Evolutionary conservation across 371 early-diverging fungal species (phyloP), one percentile per base, ranked within the genome.

Genomic region (Chytridium lagenaria): DNA sequence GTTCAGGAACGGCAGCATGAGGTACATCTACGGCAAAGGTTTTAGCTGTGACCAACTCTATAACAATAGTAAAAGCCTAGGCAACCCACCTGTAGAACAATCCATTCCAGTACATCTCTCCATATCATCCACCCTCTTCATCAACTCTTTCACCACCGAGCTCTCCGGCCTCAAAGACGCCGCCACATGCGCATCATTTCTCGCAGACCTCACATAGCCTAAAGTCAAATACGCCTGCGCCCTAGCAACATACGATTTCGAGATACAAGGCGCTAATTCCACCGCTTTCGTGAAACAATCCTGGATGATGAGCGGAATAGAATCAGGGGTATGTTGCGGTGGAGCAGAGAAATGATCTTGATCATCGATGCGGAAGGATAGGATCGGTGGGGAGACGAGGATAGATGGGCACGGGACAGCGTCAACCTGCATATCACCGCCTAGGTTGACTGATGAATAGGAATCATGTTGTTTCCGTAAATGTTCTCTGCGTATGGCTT

Each of bases 281-380:
- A 66, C 40, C 7, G 66, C 66, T 37, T 28, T 37, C 10, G 30
- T n/a, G 30, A 66, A 66, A 44, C 66, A 66, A 1, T 28, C 26
- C 16, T 23, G 44, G 44, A 66, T 66, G 66, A 66, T 66, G 34
- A 26, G 10, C 37, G 61, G 61, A 26, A 61, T 61, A 15, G 34
- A 33, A 37, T 61, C 61, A 12, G 26, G 5, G 7, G 44, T 44
- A 19, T 12, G 44, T 44, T 7, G 19, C 7, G 44, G 44, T 7
- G 44, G 44, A 12, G 44, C 44, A 19, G 44, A 44, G n/a, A n/a
- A n/a, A n/a, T n/a, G n/a, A n/a, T n/a, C n/a, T n/a, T n/a, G n/a
- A n/a, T n/a, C n/a, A n/a, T n/a, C n/a, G n/a, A n/a, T n/a, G n/a
- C n/a, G n/a, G n/a, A n/a, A n/a, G n/a, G n/a, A n/a, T n/a, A n/a